A percentile compares a stretch with the other conserved stretches of the same genome.
phyloP scores from a whole-genome alignment of 2,329 filamentous ascomycete genomes.

The Ilyonectria sp. region DNA sequence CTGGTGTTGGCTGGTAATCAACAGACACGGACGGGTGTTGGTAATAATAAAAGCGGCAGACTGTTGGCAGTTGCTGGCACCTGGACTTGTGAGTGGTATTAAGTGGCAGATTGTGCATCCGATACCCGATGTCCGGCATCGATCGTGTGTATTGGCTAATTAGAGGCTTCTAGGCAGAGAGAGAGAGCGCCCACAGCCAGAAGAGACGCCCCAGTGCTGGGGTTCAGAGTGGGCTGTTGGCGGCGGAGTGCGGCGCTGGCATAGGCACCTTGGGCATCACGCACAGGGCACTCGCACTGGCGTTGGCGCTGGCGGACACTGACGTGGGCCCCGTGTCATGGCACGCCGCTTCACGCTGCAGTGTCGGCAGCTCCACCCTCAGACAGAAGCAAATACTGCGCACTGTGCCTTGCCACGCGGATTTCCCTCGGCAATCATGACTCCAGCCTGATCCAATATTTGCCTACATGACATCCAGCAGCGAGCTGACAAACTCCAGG shows the following conservation, averaged over 20 bases:
- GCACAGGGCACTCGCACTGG: background rate
- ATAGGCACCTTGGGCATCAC: background rate
- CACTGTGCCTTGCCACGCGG: background rate
- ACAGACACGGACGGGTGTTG: background rate
- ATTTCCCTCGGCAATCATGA: slow-evolving; percentile 2
- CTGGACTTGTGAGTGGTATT: background rate
- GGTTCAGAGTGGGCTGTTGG: background rate
- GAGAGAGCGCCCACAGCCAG: background rate
- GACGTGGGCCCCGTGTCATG: slow-evolving; percentile 21
- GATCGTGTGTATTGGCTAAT: background rate
- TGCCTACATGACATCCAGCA: background rate
- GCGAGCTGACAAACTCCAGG: background rate
- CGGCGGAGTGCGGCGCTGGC: background rate
- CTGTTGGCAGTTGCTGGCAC: background rate
- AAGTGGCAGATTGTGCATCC: slow-evolving; percentile 2
- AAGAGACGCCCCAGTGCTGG: background rate
- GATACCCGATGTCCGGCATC: background rate
- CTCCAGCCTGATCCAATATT: background rate
- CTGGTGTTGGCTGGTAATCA: background rate
- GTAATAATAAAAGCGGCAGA: background rate
- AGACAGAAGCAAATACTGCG: background rate
- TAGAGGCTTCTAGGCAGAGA: background rate
- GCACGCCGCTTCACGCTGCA: background rate
- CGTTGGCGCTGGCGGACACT: slow-evolving; percentile 8
- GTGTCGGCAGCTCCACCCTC: background rate